phyloP scores from a whole-genome alignment of 345 rosid species.

The Kernera saxatilis region DNA sequence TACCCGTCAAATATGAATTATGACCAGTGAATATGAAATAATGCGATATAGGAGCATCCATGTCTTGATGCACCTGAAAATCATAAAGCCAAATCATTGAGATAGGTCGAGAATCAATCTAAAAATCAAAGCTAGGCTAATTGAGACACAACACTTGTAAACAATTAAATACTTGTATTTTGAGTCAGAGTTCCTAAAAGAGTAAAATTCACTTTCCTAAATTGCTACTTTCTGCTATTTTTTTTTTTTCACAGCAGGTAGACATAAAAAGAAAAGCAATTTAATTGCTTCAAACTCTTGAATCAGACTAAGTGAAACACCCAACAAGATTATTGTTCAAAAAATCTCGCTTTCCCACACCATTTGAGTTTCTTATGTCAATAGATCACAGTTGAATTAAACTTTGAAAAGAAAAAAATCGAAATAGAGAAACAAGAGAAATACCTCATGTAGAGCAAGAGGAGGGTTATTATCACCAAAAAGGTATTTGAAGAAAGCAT shows the following conservation, averaged over 20 bases:
- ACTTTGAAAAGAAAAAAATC: background rate
- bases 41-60: constrained; percentile 79
- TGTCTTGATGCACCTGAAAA: constrained; percentile 73
- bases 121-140: background rate
- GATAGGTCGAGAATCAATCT: background rate
- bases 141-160: background rate
- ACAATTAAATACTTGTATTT: background rate
- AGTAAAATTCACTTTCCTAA: background rate
- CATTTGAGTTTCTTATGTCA: background rate
- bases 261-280: background rate
- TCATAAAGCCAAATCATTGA: background rate
- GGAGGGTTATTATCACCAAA: constrained; percentile 54
- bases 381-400: background rate
- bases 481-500: constrained; percentile 59
- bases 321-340: background rate
- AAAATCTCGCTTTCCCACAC: background rate
- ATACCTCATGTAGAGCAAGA: constrained; percentile 40
- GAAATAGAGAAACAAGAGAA: background rate
- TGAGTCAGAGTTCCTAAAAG: background rate
- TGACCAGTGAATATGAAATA: constrained; percentile 82
- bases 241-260: background rate
- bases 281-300: background rate
- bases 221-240: background rate
- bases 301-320: background rate
- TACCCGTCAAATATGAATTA: constrained; percentile 81